These are phyloP conservation scores for Helminthosporium solani DNA, from an alignment of 2,329 filamentous ascomycete genomes.

Conservation along the genomic window DNA sequence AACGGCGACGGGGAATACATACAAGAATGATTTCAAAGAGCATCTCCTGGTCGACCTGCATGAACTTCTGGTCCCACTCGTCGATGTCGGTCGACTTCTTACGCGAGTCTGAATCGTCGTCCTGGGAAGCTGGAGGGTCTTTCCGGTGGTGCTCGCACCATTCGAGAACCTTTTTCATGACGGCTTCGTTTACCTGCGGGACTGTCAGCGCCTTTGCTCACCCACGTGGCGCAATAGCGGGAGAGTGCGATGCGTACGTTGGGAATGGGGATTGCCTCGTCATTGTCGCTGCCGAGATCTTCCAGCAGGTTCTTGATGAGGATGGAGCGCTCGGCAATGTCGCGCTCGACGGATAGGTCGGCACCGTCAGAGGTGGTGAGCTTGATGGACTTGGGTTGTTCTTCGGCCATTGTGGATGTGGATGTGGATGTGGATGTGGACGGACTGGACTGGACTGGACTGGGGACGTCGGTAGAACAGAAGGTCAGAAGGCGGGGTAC, in stretches of 20 bases:
- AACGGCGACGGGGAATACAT: constrained; percentile 25
- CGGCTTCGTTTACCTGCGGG: constrained; percentile 76
- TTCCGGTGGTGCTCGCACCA: constrained; percentile 96
- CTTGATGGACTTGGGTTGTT: constrained; percentile 36
- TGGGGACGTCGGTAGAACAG: background rate
- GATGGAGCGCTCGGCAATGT: constrained; percentile 85
- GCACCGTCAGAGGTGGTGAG: constrained; percentile 50
- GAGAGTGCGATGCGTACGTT: constrained; percentile 53
- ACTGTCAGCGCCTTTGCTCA: constrained; percentile 26
- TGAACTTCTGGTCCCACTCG: constrained; percentile 99
- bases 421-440: constrained; percentile 9
- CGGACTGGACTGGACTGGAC: background rate
- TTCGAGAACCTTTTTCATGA: constrained; percentile 93
- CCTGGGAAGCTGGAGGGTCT: constrained; percentile 77
- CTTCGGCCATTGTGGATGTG: constrained; percentile 25
- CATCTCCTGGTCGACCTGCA: constrained; percentile 99
- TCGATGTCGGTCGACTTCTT: constrained; percentile 99
- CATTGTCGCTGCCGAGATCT: constrained; percentile 69
- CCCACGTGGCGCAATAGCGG: background rate
- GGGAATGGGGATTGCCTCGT: constrained; percentile 80
- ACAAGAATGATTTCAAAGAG: constrained; percentile 98
- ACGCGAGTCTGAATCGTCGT: constrained; percentile 89
- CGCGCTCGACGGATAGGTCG: constrained; percentile 59
- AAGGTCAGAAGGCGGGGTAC: background rate
- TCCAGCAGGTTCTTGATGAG: constrained; percentile 99